A percentile compares a stretch with the other conserved stretches of the same genome.
Conservation (phyloP, 306 rosid genomes). For the Coriaria nepalensis region DNA sequence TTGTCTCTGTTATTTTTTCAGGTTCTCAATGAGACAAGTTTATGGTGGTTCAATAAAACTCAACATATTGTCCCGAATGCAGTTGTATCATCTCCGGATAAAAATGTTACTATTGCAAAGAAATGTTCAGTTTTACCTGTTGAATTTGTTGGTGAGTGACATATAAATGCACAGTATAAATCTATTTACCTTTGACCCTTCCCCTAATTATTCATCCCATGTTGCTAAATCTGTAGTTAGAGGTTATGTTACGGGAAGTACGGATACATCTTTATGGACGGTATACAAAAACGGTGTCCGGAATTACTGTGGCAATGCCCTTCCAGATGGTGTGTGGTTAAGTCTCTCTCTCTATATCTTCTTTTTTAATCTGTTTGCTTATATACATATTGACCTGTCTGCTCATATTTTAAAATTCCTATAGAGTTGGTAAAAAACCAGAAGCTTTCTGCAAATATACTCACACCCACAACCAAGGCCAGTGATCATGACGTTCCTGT, state of each 20-base stretch:
- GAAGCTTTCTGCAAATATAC: slow-evolving; percentile 60
- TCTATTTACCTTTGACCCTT: too few species aligned
- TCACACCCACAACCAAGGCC: slow-evolving; percentile 96
- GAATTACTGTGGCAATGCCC: slow-evolving; percentile 74
- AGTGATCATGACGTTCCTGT: slow-evolving; percentile 83
- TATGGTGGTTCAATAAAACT: slow-evolving; percentile 96
- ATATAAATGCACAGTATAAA: too few species aligned
- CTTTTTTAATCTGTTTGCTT: background rate
- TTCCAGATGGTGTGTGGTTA: slow-evolving; percentile 54
- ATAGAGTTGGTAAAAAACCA: slow-evolving; percentile 78
- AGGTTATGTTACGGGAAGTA: slow-evolving; percentile 97
- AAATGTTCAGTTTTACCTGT: slow-evolving; percentile 93
- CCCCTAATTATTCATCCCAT: too few species aligned
- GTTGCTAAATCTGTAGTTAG: slow-evolving; percentile 37
- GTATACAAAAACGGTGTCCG: slow-evolving; percentile 69
- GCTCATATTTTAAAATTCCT: slow-evolving; percentile 14
- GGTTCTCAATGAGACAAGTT: slow-evolving; percentile 90
- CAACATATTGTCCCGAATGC: slow-evolving; percentile 70
- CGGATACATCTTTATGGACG: slow-evolving; percentile 92
- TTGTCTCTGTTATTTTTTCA: slow-evolving; percentile 16
- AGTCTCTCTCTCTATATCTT: background rate
- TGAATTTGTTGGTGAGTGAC: slow-evolving; percentile 82
- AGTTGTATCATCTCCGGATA: slow-evolving; percentile 64
- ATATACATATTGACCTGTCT: background rate
- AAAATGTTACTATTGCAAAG: slow-evolving; percentile 77